These are phyloP conservation scores for Epichloe coenophiala DNA, from an alignment of 2,329 filamentous ascomycete species.

Conservation along the genomic window DNA sequence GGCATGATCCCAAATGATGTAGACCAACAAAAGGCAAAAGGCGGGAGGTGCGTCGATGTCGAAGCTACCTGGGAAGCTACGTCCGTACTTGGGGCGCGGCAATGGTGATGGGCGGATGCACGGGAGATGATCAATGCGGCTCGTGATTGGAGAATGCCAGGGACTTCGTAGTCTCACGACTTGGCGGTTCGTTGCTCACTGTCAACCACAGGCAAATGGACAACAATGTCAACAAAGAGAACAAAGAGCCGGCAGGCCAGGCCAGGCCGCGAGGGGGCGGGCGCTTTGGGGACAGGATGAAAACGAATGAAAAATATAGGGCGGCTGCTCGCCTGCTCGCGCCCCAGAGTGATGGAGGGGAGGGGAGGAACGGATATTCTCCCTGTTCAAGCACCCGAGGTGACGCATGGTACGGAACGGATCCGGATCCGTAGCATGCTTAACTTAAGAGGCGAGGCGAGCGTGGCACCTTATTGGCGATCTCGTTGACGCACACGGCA, in stretches of 20 bases:
- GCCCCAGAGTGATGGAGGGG: no score
- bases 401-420: not conserved
- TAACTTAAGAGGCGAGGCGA: not conserved
- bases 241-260: not conserved
- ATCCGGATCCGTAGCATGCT: not conserved
- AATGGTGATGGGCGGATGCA: not conserved
- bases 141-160: conserved; percentile 5
- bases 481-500: not conserved
- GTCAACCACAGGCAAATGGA: not conserved
- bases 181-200: not conserved
- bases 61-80: not conserved
- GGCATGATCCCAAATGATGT: conserved; percentile 1
- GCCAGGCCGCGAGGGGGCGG: not conserved
- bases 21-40: not conserved
- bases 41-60: not conserved
- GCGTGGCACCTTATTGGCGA: not conserved
- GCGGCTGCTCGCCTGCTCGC: no score
- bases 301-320: no score
- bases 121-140: not conserved
- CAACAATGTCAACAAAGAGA: no score
- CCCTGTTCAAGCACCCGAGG: not conserved
- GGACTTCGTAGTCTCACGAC: not conserved
- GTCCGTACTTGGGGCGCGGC: not conserved
- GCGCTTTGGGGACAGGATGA: not conserved
- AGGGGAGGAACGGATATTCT: no score